These are phyloP conservation scores for Diaporthe sp. DNA, from an alignment of 2,329 filamentous ascomycete genomes.

Conservation along the genomic window DNA sequence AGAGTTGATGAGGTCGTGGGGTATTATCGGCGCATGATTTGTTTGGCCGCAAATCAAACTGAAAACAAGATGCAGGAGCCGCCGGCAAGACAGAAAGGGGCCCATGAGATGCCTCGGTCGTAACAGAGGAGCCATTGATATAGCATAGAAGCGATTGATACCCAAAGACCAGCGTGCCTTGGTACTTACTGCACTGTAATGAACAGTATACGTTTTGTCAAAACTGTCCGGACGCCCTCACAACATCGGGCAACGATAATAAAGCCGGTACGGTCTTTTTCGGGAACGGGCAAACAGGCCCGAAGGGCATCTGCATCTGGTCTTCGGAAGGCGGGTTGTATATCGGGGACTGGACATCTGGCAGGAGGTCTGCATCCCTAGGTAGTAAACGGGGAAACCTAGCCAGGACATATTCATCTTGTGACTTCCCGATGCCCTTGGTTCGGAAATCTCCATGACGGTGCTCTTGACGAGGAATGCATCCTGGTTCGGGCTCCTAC, in stretches of 20 bases:
- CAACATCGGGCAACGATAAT: not conserved
- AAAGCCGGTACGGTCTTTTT: not conserved
- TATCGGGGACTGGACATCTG: not conserved
- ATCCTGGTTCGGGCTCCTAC: not conserved
- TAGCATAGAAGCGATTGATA: conserved; percentile 39
- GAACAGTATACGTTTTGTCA: not conserved
- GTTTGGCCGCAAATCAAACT: not conserved
- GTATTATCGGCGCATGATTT: conserved; percentile 35
- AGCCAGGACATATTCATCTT: not conserved
- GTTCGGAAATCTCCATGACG: not conserved
- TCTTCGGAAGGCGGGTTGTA: not conserved
- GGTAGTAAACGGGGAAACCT: not conserved
- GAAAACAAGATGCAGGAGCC: not conserved
- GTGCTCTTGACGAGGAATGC: not conserved
- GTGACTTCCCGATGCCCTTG: not conserved
- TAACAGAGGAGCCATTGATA: conserved; percentile 8
- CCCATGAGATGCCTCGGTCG: not conserved
- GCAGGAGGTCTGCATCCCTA: not conserved
- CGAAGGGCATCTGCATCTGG: not conserved
- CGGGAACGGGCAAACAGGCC: not conserved
- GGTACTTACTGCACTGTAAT: conserved; percentile 19
- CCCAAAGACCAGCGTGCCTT: conserved; percentile 30
- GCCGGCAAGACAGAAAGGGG: not conserved
- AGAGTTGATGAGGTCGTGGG: conserved; percentile 37
- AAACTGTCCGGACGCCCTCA: not conserved